Percentiles rank a stretch among this genome's conserved stretches.
These are phyloP conservation scores for Cladosporium cucumerinum DNA, from an alignment of 2,329 filamentous ascomycete genomes.

Conservation along the genomic window DNA sequence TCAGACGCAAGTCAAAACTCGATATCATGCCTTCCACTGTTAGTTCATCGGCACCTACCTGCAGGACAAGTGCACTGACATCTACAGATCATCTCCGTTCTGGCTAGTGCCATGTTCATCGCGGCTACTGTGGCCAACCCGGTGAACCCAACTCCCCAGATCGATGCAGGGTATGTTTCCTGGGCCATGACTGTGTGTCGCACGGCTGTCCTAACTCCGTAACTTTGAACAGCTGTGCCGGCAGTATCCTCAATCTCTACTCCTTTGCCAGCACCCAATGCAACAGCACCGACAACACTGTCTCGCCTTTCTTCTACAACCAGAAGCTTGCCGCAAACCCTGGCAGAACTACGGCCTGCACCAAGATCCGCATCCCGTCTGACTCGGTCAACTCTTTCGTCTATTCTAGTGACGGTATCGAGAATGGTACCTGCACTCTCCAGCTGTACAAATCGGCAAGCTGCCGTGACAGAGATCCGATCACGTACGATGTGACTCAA, in stretches of 20 bases:
- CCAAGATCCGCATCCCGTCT: neutral
- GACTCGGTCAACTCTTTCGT: neutral
- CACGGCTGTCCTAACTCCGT: neutral
- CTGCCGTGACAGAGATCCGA: neutral
- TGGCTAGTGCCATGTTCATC: neutral
- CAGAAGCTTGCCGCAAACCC: neutral
- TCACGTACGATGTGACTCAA: neutral
- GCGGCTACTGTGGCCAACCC: neutral
- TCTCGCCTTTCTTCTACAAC: neutral
- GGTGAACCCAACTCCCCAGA: neutral
- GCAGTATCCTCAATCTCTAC: neutral
- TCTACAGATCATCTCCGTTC: neutral
- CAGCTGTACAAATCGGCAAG: neutral
- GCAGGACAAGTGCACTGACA: neutral
- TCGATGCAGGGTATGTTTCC: neutral
- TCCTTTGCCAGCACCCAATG: neutral
- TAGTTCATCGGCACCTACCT: neutral
- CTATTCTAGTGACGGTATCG: neutral
- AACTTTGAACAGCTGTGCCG: neutral
- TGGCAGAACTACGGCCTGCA: neutral
- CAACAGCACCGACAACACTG: neutral
- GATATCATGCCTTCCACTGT: neutral
- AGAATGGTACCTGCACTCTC: neutral
- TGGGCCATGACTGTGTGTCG: too few species aligned
- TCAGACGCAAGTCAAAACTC: conserved; percentile 6